Evolutionary conservation across 768 basidiomycete genomes (phyloP).

Genomic region (Auricularia heimuer): DNA sequence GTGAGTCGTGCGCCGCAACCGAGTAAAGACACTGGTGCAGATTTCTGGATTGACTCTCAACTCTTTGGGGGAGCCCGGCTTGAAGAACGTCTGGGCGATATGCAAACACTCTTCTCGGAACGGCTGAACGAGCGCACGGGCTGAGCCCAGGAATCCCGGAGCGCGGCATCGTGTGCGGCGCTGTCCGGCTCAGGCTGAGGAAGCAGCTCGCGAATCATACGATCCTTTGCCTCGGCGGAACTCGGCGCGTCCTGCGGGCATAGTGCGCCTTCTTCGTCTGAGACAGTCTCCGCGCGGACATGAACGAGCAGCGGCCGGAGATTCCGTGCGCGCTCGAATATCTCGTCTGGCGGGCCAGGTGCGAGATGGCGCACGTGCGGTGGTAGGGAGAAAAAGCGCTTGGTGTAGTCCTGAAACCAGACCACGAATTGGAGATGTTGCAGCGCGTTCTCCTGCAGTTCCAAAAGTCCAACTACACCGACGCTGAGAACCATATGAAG

Average conservation of each 20-base stretch:
- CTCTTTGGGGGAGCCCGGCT: conserved; percentile 14
- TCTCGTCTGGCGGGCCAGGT: conserved; percentile 4
- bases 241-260: neutral
- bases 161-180: neutral
- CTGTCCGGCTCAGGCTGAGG: neutral
- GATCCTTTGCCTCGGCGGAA: neutral
- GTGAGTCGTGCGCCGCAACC: conserved; percentile 23
- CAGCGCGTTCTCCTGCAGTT: conserved; percentile 20
- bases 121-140: conserved; percentile 8
- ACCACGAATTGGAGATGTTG: conserved; percentile 28
- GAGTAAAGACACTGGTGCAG: conserved; percentile 21
- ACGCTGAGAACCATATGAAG: neutral
- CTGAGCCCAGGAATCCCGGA: neutral
- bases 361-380: conserved; percentile 10
- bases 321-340: neutral
- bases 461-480: too few species aligned
- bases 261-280: neutral
- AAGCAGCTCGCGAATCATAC: neutral
- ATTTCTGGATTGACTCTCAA: conserved; percentile 15
- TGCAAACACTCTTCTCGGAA: conserved; percentile 19
- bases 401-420: conserved; percentile 30
- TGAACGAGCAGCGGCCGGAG: conserved; percentile 2
- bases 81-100: conserved; percentile 18
- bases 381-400: conserved; percentile 23
- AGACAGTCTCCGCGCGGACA: neutral